Evolutionary conservation across 1,139 yeast species (phyloP).

Genomic region (Blastobotrys capitulatus): DNA sequence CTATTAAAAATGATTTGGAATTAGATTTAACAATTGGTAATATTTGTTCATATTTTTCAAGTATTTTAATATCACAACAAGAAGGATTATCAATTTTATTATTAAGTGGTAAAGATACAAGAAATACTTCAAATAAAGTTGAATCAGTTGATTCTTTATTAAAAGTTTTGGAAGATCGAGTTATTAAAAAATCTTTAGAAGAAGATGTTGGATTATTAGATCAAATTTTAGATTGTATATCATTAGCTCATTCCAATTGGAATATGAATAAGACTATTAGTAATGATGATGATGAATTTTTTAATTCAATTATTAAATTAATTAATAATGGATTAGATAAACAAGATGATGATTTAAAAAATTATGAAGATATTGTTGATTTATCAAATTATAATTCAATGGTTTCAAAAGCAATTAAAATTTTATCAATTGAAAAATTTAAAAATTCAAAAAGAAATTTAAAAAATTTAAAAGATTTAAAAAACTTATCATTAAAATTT

Average conservation of each 20-base stretch:
- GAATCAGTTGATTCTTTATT: conserved; percentile 39
- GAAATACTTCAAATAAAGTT: conserved; percentile 29
- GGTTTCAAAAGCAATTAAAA: conserved; percentile 64
- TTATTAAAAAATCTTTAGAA: conserved; percentile 36
- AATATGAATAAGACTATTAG: conserved; percentile 18
- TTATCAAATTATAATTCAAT: conserved; percentile 53
- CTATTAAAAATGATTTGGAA: conserved; percentile 56
- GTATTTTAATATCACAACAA: conserved; percentile 65
- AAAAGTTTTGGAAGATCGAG: conserved; percentile 52
- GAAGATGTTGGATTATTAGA: conserved; percentile 22
- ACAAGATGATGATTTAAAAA: not conserved
- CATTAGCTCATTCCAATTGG: conserved; percentile 34
- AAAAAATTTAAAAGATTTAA: conserved; percentile 1
- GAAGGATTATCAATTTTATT: conserved; percentile 80
- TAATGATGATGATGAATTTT: conserved; percentile 4
- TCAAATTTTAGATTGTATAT: conserved; percentile 28
- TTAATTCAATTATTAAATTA: conserved; percentile 10
- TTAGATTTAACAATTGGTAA: conserved; percentile 51
- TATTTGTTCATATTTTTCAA: conserved; percentile 67
- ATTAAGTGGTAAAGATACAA: conserved; percentile 61
- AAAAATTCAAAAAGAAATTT: conserved; percentile 33
- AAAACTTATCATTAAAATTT: conserved; percentile 33
- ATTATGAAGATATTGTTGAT: conserved; percentile 31
- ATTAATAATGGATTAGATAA: conserved; percentile 5
- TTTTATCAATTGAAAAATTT: conserved; percentile 66